Base-by-base conservation (phyloP, 495 filamentous ascomycete species). In the Tuber melanosporum region DNA sequence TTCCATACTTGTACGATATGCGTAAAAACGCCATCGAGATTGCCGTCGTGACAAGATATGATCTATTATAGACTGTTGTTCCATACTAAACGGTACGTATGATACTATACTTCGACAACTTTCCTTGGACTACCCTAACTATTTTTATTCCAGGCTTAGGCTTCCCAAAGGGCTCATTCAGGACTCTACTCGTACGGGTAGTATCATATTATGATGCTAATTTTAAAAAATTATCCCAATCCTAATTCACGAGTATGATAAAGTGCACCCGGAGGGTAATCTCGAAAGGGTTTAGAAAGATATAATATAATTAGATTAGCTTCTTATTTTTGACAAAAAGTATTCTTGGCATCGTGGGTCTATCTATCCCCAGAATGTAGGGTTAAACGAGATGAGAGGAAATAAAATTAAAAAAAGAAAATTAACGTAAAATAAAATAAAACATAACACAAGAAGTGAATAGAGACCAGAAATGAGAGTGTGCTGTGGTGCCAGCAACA, bases 401-500 rank as follows among this genome's bases (percentile, higher is more conserved):
- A 26, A 62, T 10, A 12, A 22, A 32, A 26, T 62, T 62, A 17
- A 4, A 66, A 17, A 4, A 66, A 66, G 32, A 66, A 36, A 66
- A 19, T 66, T 14, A 17, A 14, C 4, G 26, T 9, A 6, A 66
- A 2, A 9, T 8, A 49, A 57, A 57, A 12, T 7, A 9, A 22
- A 52, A 26, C 26, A 66, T 66, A 19, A 66, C 57, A 66, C 57
- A 36, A 66, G 57, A 66, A 62, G 52, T 62, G 52, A 62, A 62
- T 14, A 14, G 52, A 62, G n/a, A 32, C 26, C 4, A 2, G 26
- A 66, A 66, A 66, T 36, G 57, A 66, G 32, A 15, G 57, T 66
- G 52, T 26, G 57, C 57, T 66, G 57, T 66, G 57, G 36, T 66
- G 57, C 57, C 57, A 66, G 57, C 57, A 66, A 36, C 57, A 66